Evolutionary conservation across 345 rosid species (phyloP).

Genomic region (Lumnitzera littorea): DNA sequence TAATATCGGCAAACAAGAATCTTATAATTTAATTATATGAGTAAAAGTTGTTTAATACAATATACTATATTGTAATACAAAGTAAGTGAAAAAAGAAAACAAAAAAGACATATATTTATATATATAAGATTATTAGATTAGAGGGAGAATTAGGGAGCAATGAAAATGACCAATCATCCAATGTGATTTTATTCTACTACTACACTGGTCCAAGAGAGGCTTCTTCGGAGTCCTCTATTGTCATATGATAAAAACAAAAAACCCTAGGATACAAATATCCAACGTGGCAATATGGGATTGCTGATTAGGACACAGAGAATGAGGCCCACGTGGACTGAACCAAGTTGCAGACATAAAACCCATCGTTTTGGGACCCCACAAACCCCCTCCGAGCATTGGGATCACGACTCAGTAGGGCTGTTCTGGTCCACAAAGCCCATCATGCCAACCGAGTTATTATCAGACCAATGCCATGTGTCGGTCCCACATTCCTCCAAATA

Average conservation of each 20-base stretch:
- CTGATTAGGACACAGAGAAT: slow-evolving; percentile 23
- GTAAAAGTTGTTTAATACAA: too few relatives aligned
- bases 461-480: slow-evolving; percentile 13
- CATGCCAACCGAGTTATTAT: slow-evolving; percentile 30
- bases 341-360: slow-evolving; percentile 10
- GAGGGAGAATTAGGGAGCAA: slow-evolving; percentile 30
- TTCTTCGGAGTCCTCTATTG: too few relatives aligned
- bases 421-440: slow-evolving; percentile 40
- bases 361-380: background rate
- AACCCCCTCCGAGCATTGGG: slow-evolving; percentile 9
- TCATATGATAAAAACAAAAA: too few relatives aligned
- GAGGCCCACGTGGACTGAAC: slow-evolving; percentile 35
- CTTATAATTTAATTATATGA: too few relatives aligned
- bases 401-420: slow-evolving; percentile 27
- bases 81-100: too few relatives aligned
- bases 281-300: slow-evolving; percentile 21
- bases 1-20: too few relatives aligned
- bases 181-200: slow-evolving; percentile 10
- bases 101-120: too few relatives aligned
- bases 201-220: too few relatives aligned
- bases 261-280: background rate
- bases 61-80: too few relatives aligned
- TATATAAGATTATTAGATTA: background rate
- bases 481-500: slow-evolving; percentile 12
- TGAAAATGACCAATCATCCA: slow-evolving; percentile 20